phyloP scores from a whole-genome alignment of 768 basidiomycete species.

The Mycena epipterygia region DNA sequence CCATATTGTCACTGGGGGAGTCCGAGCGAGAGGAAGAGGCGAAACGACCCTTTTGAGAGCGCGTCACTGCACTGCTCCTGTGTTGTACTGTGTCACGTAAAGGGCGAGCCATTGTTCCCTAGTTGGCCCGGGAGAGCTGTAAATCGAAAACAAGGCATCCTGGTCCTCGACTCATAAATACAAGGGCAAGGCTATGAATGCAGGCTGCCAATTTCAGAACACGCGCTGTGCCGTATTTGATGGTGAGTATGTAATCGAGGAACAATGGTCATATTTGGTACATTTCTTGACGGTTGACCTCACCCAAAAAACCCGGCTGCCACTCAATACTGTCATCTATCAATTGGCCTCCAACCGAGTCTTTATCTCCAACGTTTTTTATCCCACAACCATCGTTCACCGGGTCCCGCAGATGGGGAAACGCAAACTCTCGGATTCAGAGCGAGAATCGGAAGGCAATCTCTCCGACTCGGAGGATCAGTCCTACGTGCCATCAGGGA shows the following conservation, averaged over 20 bases:
- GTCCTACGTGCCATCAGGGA: slow-evolving; percentile 19
- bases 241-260: slow-evolving; percentile 9
- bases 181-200: slow-evolving; percentile 31
- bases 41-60: slow-evolving; percentile 29
- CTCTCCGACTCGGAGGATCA: slow-evolving; percentile 28
- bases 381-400: slow-evolving; percentile 1
- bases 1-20: slow-evolving; percentile 38
- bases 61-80: slow-evolving; percentile 15
- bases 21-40: slow-evolving; percentile 31
- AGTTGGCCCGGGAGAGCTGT: slow-evolving; percentile 14
- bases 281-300: neutral
- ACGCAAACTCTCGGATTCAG: slow-evolving; percentile 20
- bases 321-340: slow-evolving; percentile 22
- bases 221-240: slow-evolving; percentile 7
- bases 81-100: slow-evolving; percentile 28
- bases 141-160: slow-evolving; percentile 26
- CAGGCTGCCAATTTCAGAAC: slow-evolving; percentile 9
- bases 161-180: slow-evolving; percentile 26
- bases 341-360: neutral
- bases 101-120: slow-evolving; percentile 34
- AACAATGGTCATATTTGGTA: slow-evolving; percentile 5
- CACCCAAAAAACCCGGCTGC: neutral
- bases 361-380: neutral
- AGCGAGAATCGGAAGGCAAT: slow-evolving; percentile 13
- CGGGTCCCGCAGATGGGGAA: slow-evolving; percentile 26